These are phyloP conservation scores for Trichoderma parareesei DNA, from an alignment of 495 filamentous ascomycete genomes.

Conservation along the genomic window DNA sequence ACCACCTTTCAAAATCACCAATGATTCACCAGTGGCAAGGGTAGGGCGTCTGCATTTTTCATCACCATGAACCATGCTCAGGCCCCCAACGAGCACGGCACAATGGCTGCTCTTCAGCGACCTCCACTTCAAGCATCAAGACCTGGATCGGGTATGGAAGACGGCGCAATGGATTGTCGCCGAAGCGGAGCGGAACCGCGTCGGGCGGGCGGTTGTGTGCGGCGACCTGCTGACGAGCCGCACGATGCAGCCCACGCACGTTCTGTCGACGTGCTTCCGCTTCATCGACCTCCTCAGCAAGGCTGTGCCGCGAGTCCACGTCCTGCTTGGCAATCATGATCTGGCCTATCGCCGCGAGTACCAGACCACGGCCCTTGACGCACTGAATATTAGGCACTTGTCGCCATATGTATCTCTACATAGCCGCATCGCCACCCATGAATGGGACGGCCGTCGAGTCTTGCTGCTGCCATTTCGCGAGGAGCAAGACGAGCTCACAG, in stretches of 20 bases:
- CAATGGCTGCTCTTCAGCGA: conserved; percentile 28
- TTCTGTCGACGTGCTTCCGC: conserved; percentile 24
- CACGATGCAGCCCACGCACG: conserved; percentile 24
- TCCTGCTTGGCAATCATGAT: conserved; percentile 29
- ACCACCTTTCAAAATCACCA: no score
- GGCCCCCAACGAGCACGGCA: neutral
- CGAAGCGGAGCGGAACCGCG: conserved; percentile 15
- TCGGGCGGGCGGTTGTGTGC: conserved; percentile 24
- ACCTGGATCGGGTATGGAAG: conserved; percentile 20
- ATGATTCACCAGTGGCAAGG: no score
- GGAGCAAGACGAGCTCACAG: conserved; percentile 13
- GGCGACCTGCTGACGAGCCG: conserved; percentile 28
- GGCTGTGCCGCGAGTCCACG: conserved; percentile 25
- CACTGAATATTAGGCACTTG: conserved; percentile 22
- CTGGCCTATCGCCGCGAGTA: conserved; percentile 26
- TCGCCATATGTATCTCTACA: conserved; percentile 22
- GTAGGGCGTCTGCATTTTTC: neutral
- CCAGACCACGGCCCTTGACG: conserved; percentile 24
- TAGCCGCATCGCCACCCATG: conserved; percentile 16
- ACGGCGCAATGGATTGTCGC: conserved; percentile 27
- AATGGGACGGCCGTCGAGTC: conserved; percentile 25
- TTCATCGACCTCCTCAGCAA: conserved; percentile 23
- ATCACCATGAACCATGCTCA: conserved; percentile 10
- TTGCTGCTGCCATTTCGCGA: conserved; percentile 7
- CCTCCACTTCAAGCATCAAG: conserved; percentile 26